Evolutionary conservation across 2,329 filamentous ascomycete genomes (phyloP), one percentile per base, ranked within the genome.

Genomic region (Chrysoporthe austroafricana): DNA sequence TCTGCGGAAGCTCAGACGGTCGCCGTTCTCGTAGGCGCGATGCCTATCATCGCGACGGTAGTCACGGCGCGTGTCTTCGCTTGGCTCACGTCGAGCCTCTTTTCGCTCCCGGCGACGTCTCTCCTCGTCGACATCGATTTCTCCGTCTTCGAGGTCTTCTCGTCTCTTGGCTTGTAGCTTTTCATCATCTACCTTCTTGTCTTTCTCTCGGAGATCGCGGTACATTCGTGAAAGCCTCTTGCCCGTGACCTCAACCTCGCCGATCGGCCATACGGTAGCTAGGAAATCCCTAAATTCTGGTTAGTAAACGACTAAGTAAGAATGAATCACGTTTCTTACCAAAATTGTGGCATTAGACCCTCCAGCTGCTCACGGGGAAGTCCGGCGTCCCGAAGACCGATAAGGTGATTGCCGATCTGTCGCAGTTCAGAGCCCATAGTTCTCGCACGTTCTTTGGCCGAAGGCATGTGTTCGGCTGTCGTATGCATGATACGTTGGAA

Each of bases 221-320:
- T 77, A 79, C 77, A 79, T 79, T 50, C 72, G 73, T 48, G 78
- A 76, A 26, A 79, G 74, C 62, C 77, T 74, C 70, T 74, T 73
- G 26, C 78, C 78, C 0, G 77, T 76, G 7, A 79, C 77, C 18
- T 75, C 77, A 42, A 78, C 75, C 6, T 79, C 76, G 36, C 77
- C 76, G 34, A 79, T 73, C 13, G 78, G 78, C 78, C 78, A 79
- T 64, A 79, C 79, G 8, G 77, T 79, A 4, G 77, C 79, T 64
- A 79, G 66, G 64, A 79, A 79, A 64, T 78, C 77, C 78, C 77
- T 79, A 48, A 2, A n/a, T 26, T 14, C 14, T 52, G 43, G 72
- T 76, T 69, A 76, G 72, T 59, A 50, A 8, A 13, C 39, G 43
- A 5, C n/a, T 46, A 61, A 9, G 4, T 43, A 63, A 43, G 42